Evolutionary conservation across 176 grass and related monocot genomes (phyloP), one percentile per base, ranked within the genome.

Genomic region (Lolium perenne): DNA sequence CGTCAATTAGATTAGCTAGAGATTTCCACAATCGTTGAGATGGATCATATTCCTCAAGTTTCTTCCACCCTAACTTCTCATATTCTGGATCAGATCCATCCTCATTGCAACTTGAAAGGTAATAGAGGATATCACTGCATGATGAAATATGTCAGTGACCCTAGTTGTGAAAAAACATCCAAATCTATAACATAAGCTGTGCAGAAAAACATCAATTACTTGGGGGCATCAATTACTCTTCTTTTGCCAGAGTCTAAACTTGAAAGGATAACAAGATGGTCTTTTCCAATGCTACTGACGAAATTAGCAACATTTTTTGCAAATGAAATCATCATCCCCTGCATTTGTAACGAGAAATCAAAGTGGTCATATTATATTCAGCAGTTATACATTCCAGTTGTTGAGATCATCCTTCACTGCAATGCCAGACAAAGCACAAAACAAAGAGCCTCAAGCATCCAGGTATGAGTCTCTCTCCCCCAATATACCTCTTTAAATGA

Each of bases 261-360:
- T 86, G 97, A 99, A 88, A 96, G 85, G 88, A 96, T 85, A 63
- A 99, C 45, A 80, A 96, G 78, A 88, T 96, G 92, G 25, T 90
- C 82, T 85, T 99, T 96, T 54, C 89, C 92, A 56, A 86, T 86
- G 89, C 72, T 83, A 17, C 85, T 85, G 82, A 93, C 61, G 29
- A 94, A 94, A 61, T 91, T 72, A 47, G 87, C 92, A 84, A 93
- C 84, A 79, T 96, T 91, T 86, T 80, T 96, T 38, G 97, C 94
- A 94, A 96, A 99, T 83, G 88, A 80, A 91, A 93, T 65, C 86
- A 94, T 88, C 94, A 99, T 96, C 54, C 97, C 97, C 92, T 99
- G 80, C 79, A 64, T 41, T 71, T 8, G 26, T 62, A 87, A 79
- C 10, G 1, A 47, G 9, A 87, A 76, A 21, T 71, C 41, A 53